A percentile compares a stretch with the other conserved stretches of the same genome.
These are phyloP conservation scores for Agrocybe pediades DNA, from an alignment of 768 basidiomycete genomes.

Conservation along the genomic window DNA sequence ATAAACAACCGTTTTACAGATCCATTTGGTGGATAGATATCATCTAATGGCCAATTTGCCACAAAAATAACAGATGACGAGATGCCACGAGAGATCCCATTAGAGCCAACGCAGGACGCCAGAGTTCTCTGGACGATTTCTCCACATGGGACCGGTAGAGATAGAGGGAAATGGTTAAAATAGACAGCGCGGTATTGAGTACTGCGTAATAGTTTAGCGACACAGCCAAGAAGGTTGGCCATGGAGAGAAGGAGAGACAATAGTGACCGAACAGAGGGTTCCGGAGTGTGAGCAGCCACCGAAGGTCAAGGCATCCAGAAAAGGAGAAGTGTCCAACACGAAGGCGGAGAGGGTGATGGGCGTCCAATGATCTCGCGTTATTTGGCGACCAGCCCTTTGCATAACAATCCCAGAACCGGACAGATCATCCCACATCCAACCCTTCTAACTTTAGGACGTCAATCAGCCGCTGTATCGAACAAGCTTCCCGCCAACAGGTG, in stretches of 20 bases:
- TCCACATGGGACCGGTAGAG: slow-evolving; percentile 21
- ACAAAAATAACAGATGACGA: slow-evolving; percentile 22
- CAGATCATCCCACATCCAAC: slow-evolving; percentile 15
- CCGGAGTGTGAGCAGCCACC: slow-evolving; percentile 8
- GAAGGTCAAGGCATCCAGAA: slow-evolving; percentile 12
- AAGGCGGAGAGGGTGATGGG: neutral
- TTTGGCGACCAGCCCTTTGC: slow-evolving; percentile 8
- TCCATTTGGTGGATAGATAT: slow-evolving; percentile 17
- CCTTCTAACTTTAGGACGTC: slow-evolving; percentile 10
- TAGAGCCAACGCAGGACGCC: slow-evolving; percentile 12
- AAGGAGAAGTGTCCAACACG: slow-evolving; percentile 20
- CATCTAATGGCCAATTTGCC: slow-evolving; percentile 15
- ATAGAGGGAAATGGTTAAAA: slow-evolving; percentile 17
- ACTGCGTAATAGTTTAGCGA: slow-evolving; percentile 15
- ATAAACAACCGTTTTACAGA: slow-evolving; percentile 22
- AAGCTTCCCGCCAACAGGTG: slow-evolving; percentile 10
- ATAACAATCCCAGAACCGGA: slow-evolving; percentile 13
- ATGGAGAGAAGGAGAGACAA: slow-evolving; percentile 13
- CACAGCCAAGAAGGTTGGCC: slow-evolving; percentile 17
- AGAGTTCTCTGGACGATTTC: slow-evolving; percentile 14
- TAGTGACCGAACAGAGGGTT: slow-evolving; percentile 14
- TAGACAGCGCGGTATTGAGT: slow-evolving; percentile 7
- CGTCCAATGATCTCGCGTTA: slow-evolving; percentile 2
- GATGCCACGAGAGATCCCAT: slow-evolving; percentile 20
- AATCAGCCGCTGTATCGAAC: slow-evolving; percentile 15